Base-by-base conservation (phyloP, 1,139 yeast species). In the Candida neerlandica region DNA sequence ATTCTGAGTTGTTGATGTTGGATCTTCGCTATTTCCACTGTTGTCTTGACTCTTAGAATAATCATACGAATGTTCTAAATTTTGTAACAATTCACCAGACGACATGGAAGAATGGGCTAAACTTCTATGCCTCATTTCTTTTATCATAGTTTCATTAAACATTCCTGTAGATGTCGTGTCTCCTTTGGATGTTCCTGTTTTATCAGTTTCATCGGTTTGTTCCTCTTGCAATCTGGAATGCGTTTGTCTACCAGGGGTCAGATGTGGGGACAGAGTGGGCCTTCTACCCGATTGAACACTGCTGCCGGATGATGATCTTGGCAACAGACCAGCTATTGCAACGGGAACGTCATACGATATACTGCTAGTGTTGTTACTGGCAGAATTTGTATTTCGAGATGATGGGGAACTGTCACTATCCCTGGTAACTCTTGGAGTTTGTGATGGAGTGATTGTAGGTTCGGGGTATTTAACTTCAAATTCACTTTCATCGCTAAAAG, bases 51-150 rank as follows among this genome's bases (percentile, higher is more conserved):
- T 47, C n/a, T 45, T 43, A 51, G 46, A 39, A 35, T 45, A 35
- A 27, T 51, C 47, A 40, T 51, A 47, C 19, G 57, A 57, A 27
- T 55, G 52, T 45, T 67, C 70, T 46, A 73, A 58, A 41, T 61
- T 68, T 39, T 53, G 58, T 41, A 74, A 63, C 23, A 73, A 58
- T 54, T 73, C 79, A 3, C 75, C 77, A 4, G 75, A 69, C 2
- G 73, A 67, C 46, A 69, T 54, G 15, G 73, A 69, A 7, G 63
- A 57, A 19, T 66, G 47, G 21, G 60, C 48, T 1, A 63, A 4
- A 30, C 52, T 49, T 35, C 42, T n/a, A 39, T 47, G 51, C 21
- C 43, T 60, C 18, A 55, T 51, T 14, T 58, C 49, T 30, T 47
- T 55, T 47, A 46, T 44, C 47, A 45, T 50, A 15, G 55, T 50